Conservation (phyloP, 2,329 filamentous ascomycete species). For the Seiridium cupressi region DNA sequence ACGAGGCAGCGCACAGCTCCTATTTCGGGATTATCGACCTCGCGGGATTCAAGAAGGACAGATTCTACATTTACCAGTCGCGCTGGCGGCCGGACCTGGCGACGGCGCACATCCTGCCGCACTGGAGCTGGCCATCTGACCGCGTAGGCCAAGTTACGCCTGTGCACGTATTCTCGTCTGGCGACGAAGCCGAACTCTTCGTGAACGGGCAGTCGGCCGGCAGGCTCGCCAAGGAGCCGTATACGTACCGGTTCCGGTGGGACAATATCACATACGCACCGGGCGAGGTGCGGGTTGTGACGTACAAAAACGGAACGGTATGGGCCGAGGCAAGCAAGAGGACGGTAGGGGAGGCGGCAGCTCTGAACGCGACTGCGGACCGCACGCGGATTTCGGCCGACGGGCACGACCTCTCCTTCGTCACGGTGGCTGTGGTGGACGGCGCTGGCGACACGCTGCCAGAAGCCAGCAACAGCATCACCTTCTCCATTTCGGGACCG, state of each 20-base stretch:
- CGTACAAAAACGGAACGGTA: conserved; percentile 43
- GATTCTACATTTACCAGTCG: conserved; percentile 54
- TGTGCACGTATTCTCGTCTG: conserved; percentile 52
- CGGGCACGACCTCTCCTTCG: conserved; percentile 44
- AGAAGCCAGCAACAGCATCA: conserved; percentile 37
- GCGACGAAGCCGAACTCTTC: conserved; percentile 54
- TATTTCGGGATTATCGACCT: conserved; percentile 58
- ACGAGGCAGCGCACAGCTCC: conserved; percentile 39
- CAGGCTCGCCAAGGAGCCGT: conserved; percentile 29
- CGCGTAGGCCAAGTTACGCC: conserved; percentile 46
- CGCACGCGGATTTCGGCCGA: conserved; percentile 35
- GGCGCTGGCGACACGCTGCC: conserved; percentile 40
- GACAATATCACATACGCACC: conserved; percentile 47
- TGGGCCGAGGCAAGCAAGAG: conserved; percentile 42
- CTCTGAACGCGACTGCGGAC: conserved; percentile 38
- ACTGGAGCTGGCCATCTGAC: conserved; percentile 52
- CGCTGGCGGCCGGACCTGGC: conserved; percentile 47
- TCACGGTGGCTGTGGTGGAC: conserved; percentile 45
- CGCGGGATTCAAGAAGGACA: conserved; percentile 55
- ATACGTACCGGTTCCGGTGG: conserved; percentile 51
- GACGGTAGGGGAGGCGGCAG: conserved; percentile 39
- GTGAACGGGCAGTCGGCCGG: conserved; percentile 48
- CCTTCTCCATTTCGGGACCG: conserved; percentile 40
- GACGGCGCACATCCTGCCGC: conserved; percentile 52
- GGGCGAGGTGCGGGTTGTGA: conserved; percentile 44